A percentile compares a stretch with the other conserved stretches of the same genome.
These are phyloP conservation scores for Chalciporus sp. DNA, from an alignment of 1,284 basidiomycete genomes.

Conservation along the genomic window DNA sequence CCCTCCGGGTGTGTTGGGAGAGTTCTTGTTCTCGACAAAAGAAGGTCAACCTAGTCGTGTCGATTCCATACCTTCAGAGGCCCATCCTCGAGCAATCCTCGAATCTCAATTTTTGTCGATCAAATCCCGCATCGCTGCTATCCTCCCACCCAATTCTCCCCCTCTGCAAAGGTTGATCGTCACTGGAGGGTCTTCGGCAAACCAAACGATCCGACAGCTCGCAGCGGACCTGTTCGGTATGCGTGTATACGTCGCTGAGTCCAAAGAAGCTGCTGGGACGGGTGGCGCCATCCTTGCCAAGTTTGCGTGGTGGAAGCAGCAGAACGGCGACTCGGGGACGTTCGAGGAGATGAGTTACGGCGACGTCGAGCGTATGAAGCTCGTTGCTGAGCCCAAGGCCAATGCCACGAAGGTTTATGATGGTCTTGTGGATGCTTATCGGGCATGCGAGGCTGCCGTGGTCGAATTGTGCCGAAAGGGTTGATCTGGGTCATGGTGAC, in stretches of 20 bases:
- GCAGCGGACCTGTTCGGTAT: slow-evolving; percentile 81
- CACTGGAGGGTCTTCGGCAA: slow-evolving; percentile 81
- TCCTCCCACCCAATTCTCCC: slow-evolving; percentile 60
- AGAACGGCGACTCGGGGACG: slow-evolving; percentile 45
- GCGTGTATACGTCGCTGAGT: slow-evolving; percentile 67
- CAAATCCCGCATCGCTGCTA: slow-evolving; percentile 66
- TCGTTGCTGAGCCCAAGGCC: slow-evolving; percentile 59
- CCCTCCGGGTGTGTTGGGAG: slow-evolving; percentile 63
- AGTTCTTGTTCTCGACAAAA: slow-evolving; percentile 57
- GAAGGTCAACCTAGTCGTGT: slow-evolving; percentile 36
- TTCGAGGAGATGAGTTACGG: slow-evolving; percentile 65
- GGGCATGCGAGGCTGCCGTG: slow-evolving; percentile 49
- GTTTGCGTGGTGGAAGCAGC: slow-evolving; percentile 66
- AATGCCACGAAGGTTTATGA: slow-evolving; percentile 45
- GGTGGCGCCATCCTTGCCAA: slow-evolving; percentile 72
- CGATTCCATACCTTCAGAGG: slow-evolving; percentile 45
- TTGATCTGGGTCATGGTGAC: not conserved
- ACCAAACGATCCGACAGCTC: slow-evolving; percentile 73
- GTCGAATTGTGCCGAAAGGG: slow-evolving; percentile 19
- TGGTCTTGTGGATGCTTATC: slow-evolving; percentile 45
- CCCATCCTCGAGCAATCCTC: slow-evolving; percentile 81
- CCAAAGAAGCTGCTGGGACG: slow-evolving; percentile 70
- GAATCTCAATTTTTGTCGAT: slow-evolving; percentile 87
- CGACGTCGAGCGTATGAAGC: slow-evolving; percentile 48
- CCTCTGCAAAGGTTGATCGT: slow-evolving; percentile 73